Evolutionary conservation across 768 basidiomycete species (phyloP).

Genomic region (Agrocybe praecox): DNA sequence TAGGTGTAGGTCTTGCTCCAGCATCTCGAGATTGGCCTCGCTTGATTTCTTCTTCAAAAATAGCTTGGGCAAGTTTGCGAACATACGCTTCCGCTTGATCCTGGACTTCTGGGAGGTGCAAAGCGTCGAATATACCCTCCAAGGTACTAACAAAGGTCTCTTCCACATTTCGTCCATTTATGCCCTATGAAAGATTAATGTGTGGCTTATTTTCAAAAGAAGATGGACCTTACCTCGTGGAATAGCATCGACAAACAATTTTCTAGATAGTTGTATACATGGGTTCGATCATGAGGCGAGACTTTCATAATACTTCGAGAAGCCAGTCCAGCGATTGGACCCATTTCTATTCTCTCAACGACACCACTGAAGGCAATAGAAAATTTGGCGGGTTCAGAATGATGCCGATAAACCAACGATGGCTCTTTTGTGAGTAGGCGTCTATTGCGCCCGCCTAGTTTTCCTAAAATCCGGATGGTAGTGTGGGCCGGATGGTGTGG

Average conservation of each 20-base stretch:
- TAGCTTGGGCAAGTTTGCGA: slow-evolving; percentile 63
- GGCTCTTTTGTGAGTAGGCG: slow-evolving; percentile 84
- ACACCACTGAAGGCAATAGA: slow-evolving; percentile 75
- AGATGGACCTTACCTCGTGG: slow-evolving; percentile 58
- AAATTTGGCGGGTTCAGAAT: slow-evolving; percentile 71
- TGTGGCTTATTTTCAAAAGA: not conserved
- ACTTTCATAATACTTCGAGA: slow-evolving; percentile 58
- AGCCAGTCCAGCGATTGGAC: slow-evolving; percentile 67
- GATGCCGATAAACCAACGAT: slow-evolving; percentile 66
- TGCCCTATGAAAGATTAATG: slow-evolving; percentile 48
- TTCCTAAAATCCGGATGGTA: slow-evolving; percentile 94
- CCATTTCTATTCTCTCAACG: slow-evolving; percentile 64
- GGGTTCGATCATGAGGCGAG: slow-evolving; percentile 48
- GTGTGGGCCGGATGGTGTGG: slow-evolving; percentile 91
- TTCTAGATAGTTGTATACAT: slow-evolving; percentile 74
- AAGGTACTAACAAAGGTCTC: slow-evolving; percentile 69
- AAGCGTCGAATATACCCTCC: slow-evolving; percentile 78
- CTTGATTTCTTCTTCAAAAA: slow-evolving; percentile 78
- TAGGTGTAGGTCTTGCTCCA: slow-evolving; percentile 54
- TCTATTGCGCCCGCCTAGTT: slow-evolving; percentile 93
- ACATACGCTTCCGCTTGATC: slow-evolving; percentile 73
- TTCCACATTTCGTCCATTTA: slow-evolving; percentile 73
- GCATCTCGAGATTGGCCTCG: slow-evolving; percentile 57
- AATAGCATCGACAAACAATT: slow-evolving; percentile 70
- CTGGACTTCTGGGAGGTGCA: slow-evolving; percentile 69